Evolutionary conservation across 495 filamentous ascomycete species (phyloP).

Genomic region (Penicillium silybi): DNA sequence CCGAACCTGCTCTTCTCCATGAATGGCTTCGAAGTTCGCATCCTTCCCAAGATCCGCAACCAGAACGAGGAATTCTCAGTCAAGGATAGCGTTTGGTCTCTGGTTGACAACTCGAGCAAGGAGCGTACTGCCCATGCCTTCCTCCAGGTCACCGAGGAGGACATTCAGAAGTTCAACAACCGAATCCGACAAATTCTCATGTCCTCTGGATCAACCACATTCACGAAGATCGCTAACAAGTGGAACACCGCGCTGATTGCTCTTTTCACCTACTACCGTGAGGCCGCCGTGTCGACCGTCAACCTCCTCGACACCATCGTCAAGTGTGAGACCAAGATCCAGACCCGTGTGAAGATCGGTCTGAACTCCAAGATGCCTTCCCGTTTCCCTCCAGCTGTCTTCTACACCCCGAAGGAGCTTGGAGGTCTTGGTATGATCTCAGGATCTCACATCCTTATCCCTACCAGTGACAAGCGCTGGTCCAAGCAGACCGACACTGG

Average conservation of each 20-base stretch:
- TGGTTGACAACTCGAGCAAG: constrained; percentile 94
- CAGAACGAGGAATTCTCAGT: constrained; percentile 94
- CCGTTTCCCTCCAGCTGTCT: constrained; percentile 96
- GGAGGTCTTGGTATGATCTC: constrained; percentile 99
- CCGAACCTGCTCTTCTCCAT: constrained; percentile 97
- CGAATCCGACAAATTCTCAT: constrained; percentile 98
- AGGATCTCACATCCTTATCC: constrained; percentile 96
- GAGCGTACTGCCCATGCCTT: constrained; percentile 98
- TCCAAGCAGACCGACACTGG: constrained; percentile 96
- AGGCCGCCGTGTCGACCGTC: constrained; percentile 96
- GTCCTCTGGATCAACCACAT: constrained; percentile 97
- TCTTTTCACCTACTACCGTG: constrained; percentile 99
- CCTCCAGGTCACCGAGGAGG: constrained; percentile 96
- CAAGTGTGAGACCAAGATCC: constrained; percentile 99
- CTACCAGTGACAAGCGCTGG: constrained; percentile 96
- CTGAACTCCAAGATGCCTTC: constrained; percentile 99
- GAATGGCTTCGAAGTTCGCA: constrained; percentile 96
- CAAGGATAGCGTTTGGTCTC: constrained; percentile 96
- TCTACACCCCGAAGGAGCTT: constrained; percentile 98
- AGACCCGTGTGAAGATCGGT: constrained; percentile 98
- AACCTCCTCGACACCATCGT: constrained; percentile 96
- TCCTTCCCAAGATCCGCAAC: constrained; percentile 93
- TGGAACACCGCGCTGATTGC: constrained; percentile 99
- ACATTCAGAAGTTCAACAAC: constrained; percentile 99
- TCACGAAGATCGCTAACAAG: constrained; percentile 99